Base-by-base conservation (phyloP, 2,329 filamentous ascomycete genomes). In the Emmonsiellopsis sp. region DNA sequence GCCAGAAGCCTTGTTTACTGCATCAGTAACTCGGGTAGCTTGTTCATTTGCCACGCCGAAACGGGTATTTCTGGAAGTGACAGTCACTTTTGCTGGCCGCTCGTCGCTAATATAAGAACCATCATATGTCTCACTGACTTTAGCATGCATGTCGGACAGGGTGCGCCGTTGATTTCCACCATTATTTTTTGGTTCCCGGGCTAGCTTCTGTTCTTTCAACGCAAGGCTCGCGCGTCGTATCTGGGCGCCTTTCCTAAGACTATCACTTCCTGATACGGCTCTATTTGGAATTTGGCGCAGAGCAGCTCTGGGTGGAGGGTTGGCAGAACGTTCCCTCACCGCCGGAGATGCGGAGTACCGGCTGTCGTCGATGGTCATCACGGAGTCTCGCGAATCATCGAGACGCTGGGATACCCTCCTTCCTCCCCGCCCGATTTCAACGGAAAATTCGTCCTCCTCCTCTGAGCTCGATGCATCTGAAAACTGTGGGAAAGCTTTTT, bases 341-440 rank as follows among this genome's bases (percentile, higher is more conserved):
- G 65, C 67, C 3, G 67, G 71, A 40, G 68, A 72, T n/a, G 66
- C 71, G 26, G 67, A 70, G 49, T 68, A 67, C 47, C 70, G 62
- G 57, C 69, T 73, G 44, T 77, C 73, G 38, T 75, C 74, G 46
- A 76, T 66, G 58, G 69, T 74, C 62, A 81, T 75, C 40, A 73
- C 64, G 5, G 73, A 72, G 56, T 77, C 73, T 45, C 75, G 74
- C 31, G 78, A 80, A 59, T 79, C 73, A 56, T 79, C 71, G 63
- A 65, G 60, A 54, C 58, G 70, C 60, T 57, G 65, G 55, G 58
- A 56, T 13, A 57, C 57, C 57, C 66, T 73, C 56, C 71, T 71
- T 20, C 69, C 64, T 34, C 77, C 81, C 52, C 82, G 74, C 45
- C 78, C 80, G 34, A 81, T 64, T 61, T 85, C 81, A 53, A 84